A percentile compares a stretch with the other conserved stretches of the same genome.
Conservation (phyloP, 2,329 filamentous ascomycete genomes). For the Pseudocercospora cruenta region DNA sequence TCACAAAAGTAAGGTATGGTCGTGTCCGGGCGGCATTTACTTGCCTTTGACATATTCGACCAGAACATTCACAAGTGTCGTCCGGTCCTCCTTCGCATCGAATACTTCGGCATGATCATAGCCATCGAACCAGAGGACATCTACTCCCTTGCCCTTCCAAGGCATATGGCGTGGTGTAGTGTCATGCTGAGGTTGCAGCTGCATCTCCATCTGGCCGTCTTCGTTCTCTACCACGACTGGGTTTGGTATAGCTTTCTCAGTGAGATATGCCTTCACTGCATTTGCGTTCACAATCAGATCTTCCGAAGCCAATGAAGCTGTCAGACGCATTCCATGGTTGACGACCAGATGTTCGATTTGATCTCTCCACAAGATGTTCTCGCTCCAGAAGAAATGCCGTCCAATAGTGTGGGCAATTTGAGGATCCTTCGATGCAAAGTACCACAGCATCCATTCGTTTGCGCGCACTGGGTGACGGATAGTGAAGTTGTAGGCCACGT, state of each 20-base stretch:
- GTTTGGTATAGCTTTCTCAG: constrained; percentile 38
- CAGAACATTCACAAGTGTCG: constrained; percentile 32
- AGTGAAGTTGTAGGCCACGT: constrained; percentile 74
- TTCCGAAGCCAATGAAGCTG: constrained; percentile 61
- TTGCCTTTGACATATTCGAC: constrained; percentile 28
- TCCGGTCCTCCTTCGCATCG: constrained; percentile 39
- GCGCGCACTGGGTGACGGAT: constrained; percentile 51
- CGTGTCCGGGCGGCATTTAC: background rate
- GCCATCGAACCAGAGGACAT: constrained; percentile 63
- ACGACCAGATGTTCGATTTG: constrained; percentile 54
- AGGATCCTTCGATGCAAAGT: constrained; percentile 70
- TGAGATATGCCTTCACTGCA: constrained; percentile 62
- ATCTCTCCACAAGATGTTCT: constrained; percentile 72
- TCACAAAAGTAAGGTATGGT: background rate
- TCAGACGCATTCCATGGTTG: constrained; percentile 47
- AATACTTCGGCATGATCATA: constrained; percentile 69
- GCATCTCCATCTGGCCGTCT: constrained; percentile 31
- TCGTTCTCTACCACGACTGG: constrained; percentile 29
- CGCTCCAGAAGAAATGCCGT: constrained; percentile 71
- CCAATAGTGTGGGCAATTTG: constrained; percentile 67
- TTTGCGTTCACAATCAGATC: constrained; percentile 69
- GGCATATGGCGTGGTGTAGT: constrained; percentile 32
- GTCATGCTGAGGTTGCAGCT: constrained; percentile 36
- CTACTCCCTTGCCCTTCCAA: constrained; percentile 50
- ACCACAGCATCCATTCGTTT: constrained; percentile 73